phyloP scores from a whole-genome alignment of 257 asterid species.

The Ophiorrhiza pumila region DNA sequence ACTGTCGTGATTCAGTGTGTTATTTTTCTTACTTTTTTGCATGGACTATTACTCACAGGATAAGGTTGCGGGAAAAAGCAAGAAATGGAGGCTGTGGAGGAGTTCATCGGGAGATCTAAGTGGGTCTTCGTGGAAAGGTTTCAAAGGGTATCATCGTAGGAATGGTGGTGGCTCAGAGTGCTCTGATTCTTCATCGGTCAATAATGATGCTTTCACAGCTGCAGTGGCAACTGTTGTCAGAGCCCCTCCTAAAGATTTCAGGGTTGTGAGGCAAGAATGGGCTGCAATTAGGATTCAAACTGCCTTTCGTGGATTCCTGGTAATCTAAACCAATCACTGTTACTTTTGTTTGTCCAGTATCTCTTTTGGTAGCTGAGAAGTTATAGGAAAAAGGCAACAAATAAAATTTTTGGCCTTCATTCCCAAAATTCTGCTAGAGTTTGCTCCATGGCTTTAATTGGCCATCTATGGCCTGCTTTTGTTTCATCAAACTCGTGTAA shows the following conservation, averaged over 20 bases:
- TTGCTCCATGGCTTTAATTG: not conserved
- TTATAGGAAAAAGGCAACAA: not conserved
- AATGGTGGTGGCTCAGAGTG: conserved; percentile 43
- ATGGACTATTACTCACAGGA: conserved; percentile 32
- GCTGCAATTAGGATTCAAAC: conserved; percentile 93
- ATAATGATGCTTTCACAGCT: conserved; percentile 62
- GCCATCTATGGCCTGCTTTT: not conserved
- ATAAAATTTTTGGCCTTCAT: not conserved
- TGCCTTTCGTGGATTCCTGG: conserved; percentile 89
- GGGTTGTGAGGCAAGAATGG: conserved; percentile 80
- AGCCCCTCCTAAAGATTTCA: conserved; percentile 86
- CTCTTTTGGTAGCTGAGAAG: not conserved
- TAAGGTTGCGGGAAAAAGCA: conserved; percentile 59
- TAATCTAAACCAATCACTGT: conserved; percentile 16
- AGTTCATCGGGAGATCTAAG: conserved; percentile 52
- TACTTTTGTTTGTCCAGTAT: no score
- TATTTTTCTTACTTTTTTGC: not conserved
- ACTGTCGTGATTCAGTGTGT: not conserved
- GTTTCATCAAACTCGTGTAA: not conserved
- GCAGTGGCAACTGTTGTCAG: conserved; percentile 88
- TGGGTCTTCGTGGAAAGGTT: conserved; percentile 58
- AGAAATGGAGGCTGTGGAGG: conserved; percentile 89
- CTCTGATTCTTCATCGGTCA: conserved; percentile 53
- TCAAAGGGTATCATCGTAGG: conserved; percentile 34
- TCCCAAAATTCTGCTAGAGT: not conserved